Evolutionary conservation across 805 yeast genomes (phyloP), one percentile per base, ranked within the genome.

Genomic region (Grigorovia jiainica): DNA sequence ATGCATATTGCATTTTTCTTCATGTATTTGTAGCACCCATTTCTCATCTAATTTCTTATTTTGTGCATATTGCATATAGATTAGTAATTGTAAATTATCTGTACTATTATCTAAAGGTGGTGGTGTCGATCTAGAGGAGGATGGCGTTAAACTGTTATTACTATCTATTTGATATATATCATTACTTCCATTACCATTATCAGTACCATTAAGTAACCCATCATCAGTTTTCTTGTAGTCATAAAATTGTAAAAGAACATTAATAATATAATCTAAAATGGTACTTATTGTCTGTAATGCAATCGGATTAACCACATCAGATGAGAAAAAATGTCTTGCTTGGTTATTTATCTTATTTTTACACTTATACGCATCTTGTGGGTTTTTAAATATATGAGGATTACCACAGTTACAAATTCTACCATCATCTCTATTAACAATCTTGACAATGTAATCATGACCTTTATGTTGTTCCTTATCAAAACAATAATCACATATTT

Each of bases 401-500:
- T 58, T 54, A 3, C 63, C 61, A 48, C 65, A 60, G 40, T 58
- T 59, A 31, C 65, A 60, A 7, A 58, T 48, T 24, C 58, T 50
- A 6, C 63, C 63, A 34, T 60, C 62, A 2, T 55, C 50, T 43
- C 62, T 46, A 16, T 49, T 51, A 1, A 57, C 56, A 2, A 53
- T 47, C 38, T 52, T 53, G 2, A 56, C 54, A 5, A 53, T 51
- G 36, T 52, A 60, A 3, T 46, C 36, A 58, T 89, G 97, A 36
- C 78, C 90, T 29, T 57, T 55, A 60, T 89, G 97, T 42, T 73
- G 70, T 4, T 75, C 76, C 2, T 78, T 76, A 39, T 79, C 76
- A 62, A 69, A 89, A 57, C 97, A 89, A 44, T 72, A 66, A 9
- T 79, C 71, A 58, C 97, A 89, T 8, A 89, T 50, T 47, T 51